Conservation (phyloP, 2,329 filamentous ascomycete genomes). For the Madurella fahalii region DNA sequence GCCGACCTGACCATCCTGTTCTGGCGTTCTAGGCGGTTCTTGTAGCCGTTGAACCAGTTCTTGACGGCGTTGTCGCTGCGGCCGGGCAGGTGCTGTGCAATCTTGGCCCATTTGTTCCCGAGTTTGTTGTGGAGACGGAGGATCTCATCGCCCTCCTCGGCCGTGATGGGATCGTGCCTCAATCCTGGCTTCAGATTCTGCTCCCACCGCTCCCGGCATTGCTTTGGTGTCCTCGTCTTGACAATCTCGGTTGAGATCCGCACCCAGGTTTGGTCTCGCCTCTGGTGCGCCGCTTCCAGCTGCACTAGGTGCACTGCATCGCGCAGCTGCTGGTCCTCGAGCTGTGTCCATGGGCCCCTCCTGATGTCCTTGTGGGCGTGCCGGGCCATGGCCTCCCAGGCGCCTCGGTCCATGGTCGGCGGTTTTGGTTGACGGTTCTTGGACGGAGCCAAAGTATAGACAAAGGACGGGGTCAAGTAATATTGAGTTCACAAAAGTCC, state of each 20-base stretch:
- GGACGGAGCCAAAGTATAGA: background rate
- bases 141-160: constrained; percentile 68
- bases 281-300: constrained; percentile 34
- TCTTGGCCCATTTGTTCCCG: constrained; percentile 89
- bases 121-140: constrained; percentile 71
- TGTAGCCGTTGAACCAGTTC: constrained; percentile 96
- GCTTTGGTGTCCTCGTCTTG: constrained; percentile 75
- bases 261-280: constrained; percentile 74
- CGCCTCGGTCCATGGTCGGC: background rate
- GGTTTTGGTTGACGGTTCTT: background rate
- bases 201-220: constrained; percentile 90
- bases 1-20: constrained; percentile 45
- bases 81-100: constrained; percentile 65
- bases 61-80: constrained; percentile 94
- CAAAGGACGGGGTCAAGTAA: no score
- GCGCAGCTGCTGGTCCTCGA: background rate
- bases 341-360: background rate
- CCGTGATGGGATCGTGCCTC: constrained; percentile 68
- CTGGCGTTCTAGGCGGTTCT: constrained; percentile 61
- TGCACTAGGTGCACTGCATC: constrained; percentile 51
- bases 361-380: background rate
- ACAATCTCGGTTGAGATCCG: constrained; percentile 72
- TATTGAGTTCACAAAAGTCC: no score
- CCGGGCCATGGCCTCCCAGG: background rate
- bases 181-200: constrained; percentile 81